Evolutionary conservation across 2,329 filamentous ascomycete species (phyloP), one percentile per base, ranked within the genome.

Genomic region (Fusarium sp.): DNA sequence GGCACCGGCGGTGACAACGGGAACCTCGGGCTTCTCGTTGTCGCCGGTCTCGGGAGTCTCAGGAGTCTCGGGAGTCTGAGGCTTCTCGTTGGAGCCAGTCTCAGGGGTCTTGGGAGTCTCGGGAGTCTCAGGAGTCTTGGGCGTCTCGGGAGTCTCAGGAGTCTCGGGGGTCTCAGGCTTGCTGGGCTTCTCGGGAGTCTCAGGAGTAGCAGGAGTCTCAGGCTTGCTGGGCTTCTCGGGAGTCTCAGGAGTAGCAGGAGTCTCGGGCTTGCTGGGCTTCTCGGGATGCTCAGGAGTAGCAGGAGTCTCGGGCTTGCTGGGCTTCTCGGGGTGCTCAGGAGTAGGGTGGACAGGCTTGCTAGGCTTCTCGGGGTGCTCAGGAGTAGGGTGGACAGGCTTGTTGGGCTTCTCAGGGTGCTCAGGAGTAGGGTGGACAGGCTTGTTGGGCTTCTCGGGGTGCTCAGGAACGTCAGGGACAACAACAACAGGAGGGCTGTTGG

Each of bases 1-100:
- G 19, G 75, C 63, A 28, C 70, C 72, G n/a, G 71, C 68, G 22
- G 62, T 70, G 53, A 76, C 61, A 26, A 75, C 65, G n/a, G 67
- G 59, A 28, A 62, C 58, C 51, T 61, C 44, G 28, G 44, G 65
- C 50, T 60, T 65, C 19, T 44, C 14, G 40, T 38, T 36, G 38
- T 13, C 17, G 15, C n/a, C 44, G n/a, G 55, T 49, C 46, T 49
- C 46, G 15, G 39, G 56, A 28, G 51, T 26, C 44, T 46, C 33
- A 6, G 54, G 52, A 19, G 57, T 36, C 21, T 38, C 42, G 17
- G 58, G 59, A 47, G 61, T 14, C 61, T 64, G 57, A 1, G 60
- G 61, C 15, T 36, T 14, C 19, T 19, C 28, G 28, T 31, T 31
- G 28, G 28, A 31, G 28, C 28, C 28, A 31, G 28, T 31, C 2